Conservation (phyloP, 2,329 filamentous ascomycete species). For the Colletotrichum simmondsii region DNA sequence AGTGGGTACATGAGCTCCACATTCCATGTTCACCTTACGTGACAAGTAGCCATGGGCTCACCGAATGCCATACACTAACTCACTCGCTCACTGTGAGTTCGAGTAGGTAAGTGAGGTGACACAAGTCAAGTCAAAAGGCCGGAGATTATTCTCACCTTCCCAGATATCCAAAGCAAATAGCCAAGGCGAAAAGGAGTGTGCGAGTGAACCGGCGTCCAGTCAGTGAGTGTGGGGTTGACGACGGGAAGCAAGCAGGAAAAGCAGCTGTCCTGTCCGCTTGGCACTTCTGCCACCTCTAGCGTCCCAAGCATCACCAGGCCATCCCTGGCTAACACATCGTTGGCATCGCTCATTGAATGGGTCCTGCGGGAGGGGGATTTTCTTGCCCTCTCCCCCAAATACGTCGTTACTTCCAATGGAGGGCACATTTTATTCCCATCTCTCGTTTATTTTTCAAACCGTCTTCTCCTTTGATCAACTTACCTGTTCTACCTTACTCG, state of each 20-base stretch:
- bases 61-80: not conserved
- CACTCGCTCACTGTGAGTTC: not conserved
- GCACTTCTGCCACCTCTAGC: not conserved
- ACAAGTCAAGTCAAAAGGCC: not conserved
- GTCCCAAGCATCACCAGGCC: slow-evolving; percentile 6
- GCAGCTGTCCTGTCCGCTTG: not conserved
- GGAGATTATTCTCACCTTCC: no score
- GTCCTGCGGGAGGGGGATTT: not conserved
- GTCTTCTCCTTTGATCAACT: not conserved
- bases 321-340: slow-evolving; percentile 18
- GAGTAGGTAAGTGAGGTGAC: not conserved
- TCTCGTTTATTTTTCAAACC: not conserved
- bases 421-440: not conserved
- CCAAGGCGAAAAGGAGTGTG: no score
- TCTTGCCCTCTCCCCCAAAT: not conserved
- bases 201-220: not conserved
- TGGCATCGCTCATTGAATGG: slow-evolving; percentile 5
- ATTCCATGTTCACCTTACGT: not conserved
- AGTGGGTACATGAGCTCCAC: not conserved
- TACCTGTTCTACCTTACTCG: not conserved
- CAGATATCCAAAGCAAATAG: no score
- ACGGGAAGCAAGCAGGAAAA: not conserved
- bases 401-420: no score
- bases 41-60: not conserved
- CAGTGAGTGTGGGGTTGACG: not conserved